Evolutionary conservation across 768 basidiomycete species (phyloP), one percentile per base, ranked within the genome.

Genomic region (Nevesoporus exiguus): DNA sequence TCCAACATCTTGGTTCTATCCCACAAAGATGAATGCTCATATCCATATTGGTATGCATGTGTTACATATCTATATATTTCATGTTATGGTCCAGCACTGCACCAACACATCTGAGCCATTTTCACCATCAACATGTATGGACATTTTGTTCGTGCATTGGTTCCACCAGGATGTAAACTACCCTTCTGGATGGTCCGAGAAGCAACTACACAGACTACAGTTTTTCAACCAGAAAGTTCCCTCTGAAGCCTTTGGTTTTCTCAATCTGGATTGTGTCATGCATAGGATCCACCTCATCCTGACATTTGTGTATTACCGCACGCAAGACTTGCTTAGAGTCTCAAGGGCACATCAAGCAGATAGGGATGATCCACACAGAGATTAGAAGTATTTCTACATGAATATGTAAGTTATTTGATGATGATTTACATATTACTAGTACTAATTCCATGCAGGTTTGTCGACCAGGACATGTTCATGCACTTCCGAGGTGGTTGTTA

Each of bases 371-470:
- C 5, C 10, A 11, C n/a, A 33, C 14, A 2, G 5, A 1, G 73
- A 75, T 42, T 76, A 66, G 64, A 40, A 48, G 3, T 62, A 57
- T 30, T 70, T 60, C 45, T 72, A 73, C 60, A 61, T 74, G 2
- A 71, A 67, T 21, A 66, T 70, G 73, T 75, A 36, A 52, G 72
- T 64, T 17, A 11, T 9, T 15, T 7, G 30, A 31, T 11, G 30
- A 5, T 31, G n/a, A n/a, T 36, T 36, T 36, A 36, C 34, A 15
- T 36, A 4, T 31, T 11, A 31, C 30, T 31, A 11, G 7, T 11
- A 31, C 30, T 31, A 11, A 31, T n/a, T 6, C 34, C 14, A 15
- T 36, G 8, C 8, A 45, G 53, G 27, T 49, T 39, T 9, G 37
- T 27, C 22, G 47, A 48, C 10, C 25, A n/a, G 1, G 25, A 48